Evolutionary conservation across 2,329 filamentous ascomycete species (phyloP).

Genomic region (Neofusicoccum ribis): DNA sequence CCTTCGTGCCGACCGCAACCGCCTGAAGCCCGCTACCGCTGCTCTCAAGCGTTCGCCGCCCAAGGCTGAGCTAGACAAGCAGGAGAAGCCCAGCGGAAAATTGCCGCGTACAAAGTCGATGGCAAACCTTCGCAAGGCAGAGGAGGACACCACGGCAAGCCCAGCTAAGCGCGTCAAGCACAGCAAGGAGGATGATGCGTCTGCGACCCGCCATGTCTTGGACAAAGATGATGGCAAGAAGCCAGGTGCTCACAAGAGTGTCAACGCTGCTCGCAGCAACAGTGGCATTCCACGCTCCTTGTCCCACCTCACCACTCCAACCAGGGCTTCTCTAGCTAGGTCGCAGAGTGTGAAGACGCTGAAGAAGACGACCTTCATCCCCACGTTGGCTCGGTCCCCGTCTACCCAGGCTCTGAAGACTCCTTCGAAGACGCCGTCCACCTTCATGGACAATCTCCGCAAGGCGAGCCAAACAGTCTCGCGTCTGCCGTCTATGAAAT

Average conservation of each 20-base stretch:
- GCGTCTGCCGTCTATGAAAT: constrained; percentile 57
- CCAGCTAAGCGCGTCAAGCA: constrained; percentile 70
- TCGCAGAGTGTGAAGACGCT: constrained; percentile 53
- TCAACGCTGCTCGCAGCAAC: constrained; percentile 35
- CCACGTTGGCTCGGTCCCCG: constrained; percentile 53
- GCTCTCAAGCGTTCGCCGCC: constrained; percentile 44
- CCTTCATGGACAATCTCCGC: constrained; percentile 38
- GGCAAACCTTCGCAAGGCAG: constrained; percentile 26
- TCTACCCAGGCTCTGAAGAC: constrained; percentile 53
- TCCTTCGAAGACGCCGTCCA: constrained; percentile 37
- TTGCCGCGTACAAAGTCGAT: constrained; percentile 40
- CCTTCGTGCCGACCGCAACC: constrained; percentile 62
- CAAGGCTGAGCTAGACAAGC: constrained; percentile 66
- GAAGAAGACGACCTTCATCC: constrained; percentile 53
- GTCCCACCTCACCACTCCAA: constrained; percentile 69
- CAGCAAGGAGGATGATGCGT: constrained; percentile 66
- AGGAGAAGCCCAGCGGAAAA: constrained; percentile 46
- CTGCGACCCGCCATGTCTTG: constrained; percentile 61
- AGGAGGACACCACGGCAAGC: constrained; percentile 38
- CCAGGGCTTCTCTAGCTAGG: constrained; percentile 70
- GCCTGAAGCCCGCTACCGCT: constrained; percentile 49
- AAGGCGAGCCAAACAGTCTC: constrained; percentile 50
- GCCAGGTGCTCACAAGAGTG: constrained; percentile 52
- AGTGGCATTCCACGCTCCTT: constrained; percentile 46
- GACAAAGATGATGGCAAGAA: constrained; percentile 33